These are phyloP conservation scores for Penicillium psychrosexuale DNA, from an alignment of 2,329 filamentous ascomycete genomes.

Conservation along the genomic window DNA sequence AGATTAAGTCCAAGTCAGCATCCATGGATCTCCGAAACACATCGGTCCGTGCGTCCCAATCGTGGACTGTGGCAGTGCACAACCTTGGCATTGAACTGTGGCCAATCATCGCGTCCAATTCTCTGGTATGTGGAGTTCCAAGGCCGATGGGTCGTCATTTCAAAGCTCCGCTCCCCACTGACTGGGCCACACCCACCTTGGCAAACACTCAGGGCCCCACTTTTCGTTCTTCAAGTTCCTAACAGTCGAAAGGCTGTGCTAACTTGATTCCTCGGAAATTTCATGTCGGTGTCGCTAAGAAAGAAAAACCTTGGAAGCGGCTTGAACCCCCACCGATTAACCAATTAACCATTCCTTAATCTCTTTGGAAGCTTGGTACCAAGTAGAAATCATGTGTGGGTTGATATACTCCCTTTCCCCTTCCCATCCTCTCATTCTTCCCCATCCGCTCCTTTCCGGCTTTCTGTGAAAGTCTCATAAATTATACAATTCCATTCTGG, in stretches of 20 bases:
- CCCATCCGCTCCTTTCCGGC: constrained; percentile 1
- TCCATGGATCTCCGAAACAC: neutral
- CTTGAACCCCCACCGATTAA: constrained; percentile 10
- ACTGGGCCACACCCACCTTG: constrained; percentile 2
- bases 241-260: constrained; percentile 3
- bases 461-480: constrained; percentile 1
- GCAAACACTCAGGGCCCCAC: neutral
- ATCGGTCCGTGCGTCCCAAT: neutral
- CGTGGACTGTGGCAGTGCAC: constrained; percentile 14
- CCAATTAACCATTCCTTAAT: constrained; percentile 1
- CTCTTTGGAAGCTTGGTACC: constrained; percentile 15
- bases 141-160: neutral
- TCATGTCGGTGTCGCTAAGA: neutral
- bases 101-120: neutral
- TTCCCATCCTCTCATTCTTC: neutral
- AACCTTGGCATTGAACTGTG: constrained; percentile 1
- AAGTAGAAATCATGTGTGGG: constrained; percentile 17
- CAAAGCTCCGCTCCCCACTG: neutral
- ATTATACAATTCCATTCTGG: constrained; percentile 1
- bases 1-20: neutral
- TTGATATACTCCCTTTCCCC: neutral
- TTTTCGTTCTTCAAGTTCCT: neutral
- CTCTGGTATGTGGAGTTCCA: neutral
- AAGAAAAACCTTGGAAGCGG: constrained; percentile 11
- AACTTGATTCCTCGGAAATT: constrained; percentile 1